These are phyloP conservation scores for Bondarzewia mesenterica DNA, from an alignment of 1,284 basidiomycete species.

Conservation along the genomic window DNA sequence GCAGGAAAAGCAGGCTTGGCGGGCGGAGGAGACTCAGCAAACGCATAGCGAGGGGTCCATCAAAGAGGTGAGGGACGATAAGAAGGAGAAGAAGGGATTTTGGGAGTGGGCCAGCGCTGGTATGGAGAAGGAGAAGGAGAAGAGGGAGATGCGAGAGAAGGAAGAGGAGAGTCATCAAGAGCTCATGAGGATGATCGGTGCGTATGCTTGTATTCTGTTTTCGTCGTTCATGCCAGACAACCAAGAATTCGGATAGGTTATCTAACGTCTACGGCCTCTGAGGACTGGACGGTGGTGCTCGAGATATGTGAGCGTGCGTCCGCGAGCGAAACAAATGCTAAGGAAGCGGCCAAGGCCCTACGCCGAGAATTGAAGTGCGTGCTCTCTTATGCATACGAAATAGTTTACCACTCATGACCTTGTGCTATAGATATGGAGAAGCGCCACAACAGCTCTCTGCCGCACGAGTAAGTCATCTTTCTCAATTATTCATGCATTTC, in stretches of 20 bases:
- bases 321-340: slow-evolving; percentile 55
- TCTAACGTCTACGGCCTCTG: slow-evolving; percentile 64
- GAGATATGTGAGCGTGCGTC: slow-evolving; percentile 74
- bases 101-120: slow-evolving; percentile 37
- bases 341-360: slow-evolving; percentile 66
- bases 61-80: slow-evolving; percentile 28
- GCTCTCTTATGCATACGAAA: background rate
- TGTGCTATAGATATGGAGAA: slow-evolving; percentile 49
- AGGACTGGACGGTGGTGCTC: slow-evolving; percentile 71
- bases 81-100: slow-evolving; percentile 40
- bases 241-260: slow-evolving; percentile 37
- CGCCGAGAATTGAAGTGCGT: slow-evolving; percentile 70
- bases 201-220: slow-evolving; percentile 5
- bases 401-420: background rate
- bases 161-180: slow-evolving; percentile 15
- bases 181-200: slow-evolving; percentile 50
- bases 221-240: background rate
- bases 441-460: slow-evolving; percentile 64
- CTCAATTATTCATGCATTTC: background rate
- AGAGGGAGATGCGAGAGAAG: slow-evolving; percentile 12
- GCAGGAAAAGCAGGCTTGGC: slow-evolving; percentile 17
- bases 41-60: slow-evolving; percentile 10
- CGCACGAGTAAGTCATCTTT: slow-evolving; percentile 43
- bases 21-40: slow-evolving; percentile 15
- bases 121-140: slow-evolving; percentile 18